Evolutionary conservation across 1,284 basidiomycete genomes (phyloP).

Genomic region (Termitomyces sp.): DNA sequence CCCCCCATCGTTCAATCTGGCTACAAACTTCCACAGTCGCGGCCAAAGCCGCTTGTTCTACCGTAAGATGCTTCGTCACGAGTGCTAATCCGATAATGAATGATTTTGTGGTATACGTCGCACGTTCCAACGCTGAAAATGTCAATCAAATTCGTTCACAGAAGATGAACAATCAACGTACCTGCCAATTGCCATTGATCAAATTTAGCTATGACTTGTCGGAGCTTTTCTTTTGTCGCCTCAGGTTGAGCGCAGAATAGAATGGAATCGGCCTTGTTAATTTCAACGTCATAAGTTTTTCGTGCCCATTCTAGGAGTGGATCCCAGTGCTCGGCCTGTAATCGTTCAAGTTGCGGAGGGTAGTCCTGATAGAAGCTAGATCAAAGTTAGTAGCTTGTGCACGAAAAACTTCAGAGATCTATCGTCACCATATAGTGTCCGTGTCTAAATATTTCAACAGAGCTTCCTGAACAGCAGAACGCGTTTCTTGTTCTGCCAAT

Average conservation of each 20-base stretch:
- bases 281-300: constrained; percentile 59
- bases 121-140: constrained; percentile 81
- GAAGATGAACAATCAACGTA: constrained; percentile 32
- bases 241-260: constrained; percentile 63
- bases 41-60: constrained; percentile 82
- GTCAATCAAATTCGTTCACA: neutral
- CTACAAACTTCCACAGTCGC: constrained; percentile 92
- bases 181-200: constrained; percentile 87
- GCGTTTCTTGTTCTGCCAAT: constrained; percentile 51
- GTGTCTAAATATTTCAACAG: constrained; percentile 90
- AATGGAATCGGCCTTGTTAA: constrained; percentile 67
- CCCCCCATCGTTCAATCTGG: constrained; percentile 96
- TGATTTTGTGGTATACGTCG: constrained; percentile 88
- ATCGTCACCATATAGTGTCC: constrained; percentile 85
- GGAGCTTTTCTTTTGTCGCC: constrained; percentile 61
- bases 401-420: neutral
- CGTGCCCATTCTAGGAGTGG: constrained; percentile 82
- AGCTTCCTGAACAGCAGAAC: constrained; percentile 64
- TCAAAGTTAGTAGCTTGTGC: constrained; percentile 1
- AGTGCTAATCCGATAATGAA: constrained; percentile 88
- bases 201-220: constrained; percentile 53
- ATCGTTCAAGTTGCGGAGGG: constrained; percentile 68
- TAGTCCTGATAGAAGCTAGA: constrained; percentile 79
- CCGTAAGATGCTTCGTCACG: constrained; percentile 69
- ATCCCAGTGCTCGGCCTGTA: constrained; percentile 89